These are phyloP conservation scores for Cryptococcus sp. DNA, from an alignment of 1,284 basidiomycete genomes.

Conservation along the genomic window DNA sequence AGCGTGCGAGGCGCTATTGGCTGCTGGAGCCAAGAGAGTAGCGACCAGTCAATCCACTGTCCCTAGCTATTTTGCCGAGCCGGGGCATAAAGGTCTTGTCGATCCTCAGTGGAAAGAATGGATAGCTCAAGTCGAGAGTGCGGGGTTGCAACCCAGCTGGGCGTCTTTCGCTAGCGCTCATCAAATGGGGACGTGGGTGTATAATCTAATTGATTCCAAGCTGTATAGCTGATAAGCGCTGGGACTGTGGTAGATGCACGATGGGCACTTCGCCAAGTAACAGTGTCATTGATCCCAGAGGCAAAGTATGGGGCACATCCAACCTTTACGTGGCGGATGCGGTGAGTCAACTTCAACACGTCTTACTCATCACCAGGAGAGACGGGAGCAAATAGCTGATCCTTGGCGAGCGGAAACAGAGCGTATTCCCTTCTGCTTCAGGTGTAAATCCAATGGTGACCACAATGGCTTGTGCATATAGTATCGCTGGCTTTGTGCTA, in stretches of 20 bases:
- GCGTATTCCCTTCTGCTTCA: slow-evolving; percentile 50
- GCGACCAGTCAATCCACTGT: slow-evolving; percentile 4
- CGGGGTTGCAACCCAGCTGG: slow-evolving; percentile 3
- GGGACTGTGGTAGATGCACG: not conserved
- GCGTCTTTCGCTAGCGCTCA: slow-evolving; percentile 4
- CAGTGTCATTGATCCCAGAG: slow-evolving; percentile 6
- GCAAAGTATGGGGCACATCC: slow-evolving; percentile 1
- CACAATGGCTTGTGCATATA: slow-evolving; percentile 28
- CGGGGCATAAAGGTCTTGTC: slow-evolving; percentile 4
- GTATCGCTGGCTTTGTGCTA: slow-evolving; percentile 13
- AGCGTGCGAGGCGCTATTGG: slow-evolving; percentile 1
- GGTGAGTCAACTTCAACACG: not conserved
- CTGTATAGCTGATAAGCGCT: no score
- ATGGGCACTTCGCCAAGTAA: not conserved
- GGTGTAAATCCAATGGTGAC: slow-evolving; percentile 58
- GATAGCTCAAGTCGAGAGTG: slow-evolving; percentile 1
- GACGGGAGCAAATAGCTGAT: no score
- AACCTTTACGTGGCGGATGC: slow-evolving; percentile 8
- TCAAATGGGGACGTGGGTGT: slow-evolving; percentile 11
- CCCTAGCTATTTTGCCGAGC: slow-evolving; percentile 5
- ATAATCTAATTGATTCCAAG: no score
- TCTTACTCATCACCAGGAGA: not conserved
- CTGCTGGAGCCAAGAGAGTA: slow-evolving; percentile 4
- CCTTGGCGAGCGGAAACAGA: slow-evolving; percentile 4
- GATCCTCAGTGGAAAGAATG: slow-evolving; percentile 4